Evolutionary conservation across 2,329 filamentous ascomycete species (phyloP).

Genomic region (Botrytis hyacinthi): DNA sequence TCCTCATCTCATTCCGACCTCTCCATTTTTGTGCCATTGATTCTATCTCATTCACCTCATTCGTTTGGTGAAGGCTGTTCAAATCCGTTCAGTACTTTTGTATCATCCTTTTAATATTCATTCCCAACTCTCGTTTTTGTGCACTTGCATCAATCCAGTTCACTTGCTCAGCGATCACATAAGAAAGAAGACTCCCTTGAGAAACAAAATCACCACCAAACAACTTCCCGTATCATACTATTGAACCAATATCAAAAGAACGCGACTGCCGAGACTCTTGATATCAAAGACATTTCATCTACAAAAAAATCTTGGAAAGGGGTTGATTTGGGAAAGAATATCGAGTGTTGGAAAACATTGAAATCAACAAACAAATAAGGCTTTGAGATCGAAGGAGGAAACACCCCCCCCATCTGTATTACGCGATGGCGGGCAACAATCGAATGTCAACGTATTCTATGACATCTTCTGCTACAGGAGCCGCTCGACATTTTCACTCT

Average conservation of each 20-base stretch:
- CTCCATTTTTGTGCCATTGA: conserved; percentile 15
- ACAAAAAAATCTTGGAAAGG: not conserved
- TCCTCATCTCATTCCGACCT: not conserved
- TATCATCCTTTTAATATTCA: conserved; percentile 11
- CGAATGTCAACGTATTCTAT: conserved; percentile 63
- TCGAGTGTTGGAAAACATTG: conserved; percentile 1
- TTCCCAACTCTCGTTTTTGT: conserved; percentile 9
- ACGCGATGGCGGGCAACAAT: conserved; percentile 38
- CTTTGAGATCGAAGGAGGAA: conserved; percentile 23
- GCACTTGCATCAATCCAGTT: conserved; percentile 6
- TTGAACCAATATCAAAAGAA: not conserved
- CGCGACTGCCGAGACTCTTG: not conserved
- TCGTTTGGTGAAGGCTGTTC: conserved; percentile 45
- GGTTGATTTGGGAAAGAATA: not conserved
- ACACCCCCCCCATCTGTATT: conserved; percentile 18
- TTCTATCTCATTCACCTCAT: conserved; percentile 48
- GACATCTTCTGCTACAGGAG: conserved; percentile 60
- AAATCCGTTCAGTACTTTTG: not conserved
- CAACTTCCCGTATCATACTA: not conserved
- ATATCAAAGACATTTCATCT: not conserved
- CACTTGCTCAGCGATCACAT: conserved; percentile 15
- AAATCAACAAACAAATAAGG: conserved; percentile 26
- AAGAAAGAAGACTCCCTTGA: not conserved
- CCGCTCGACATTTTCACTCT: conserved; percentile 51
- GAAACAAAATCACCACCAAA: not conserved